These are phyloP conservation scores for Aspergillus oerlinghausenensis DNA, from an alignment of 2,329 filamentous ascomycete genomes.

Conservation along the genomic window DNA sequence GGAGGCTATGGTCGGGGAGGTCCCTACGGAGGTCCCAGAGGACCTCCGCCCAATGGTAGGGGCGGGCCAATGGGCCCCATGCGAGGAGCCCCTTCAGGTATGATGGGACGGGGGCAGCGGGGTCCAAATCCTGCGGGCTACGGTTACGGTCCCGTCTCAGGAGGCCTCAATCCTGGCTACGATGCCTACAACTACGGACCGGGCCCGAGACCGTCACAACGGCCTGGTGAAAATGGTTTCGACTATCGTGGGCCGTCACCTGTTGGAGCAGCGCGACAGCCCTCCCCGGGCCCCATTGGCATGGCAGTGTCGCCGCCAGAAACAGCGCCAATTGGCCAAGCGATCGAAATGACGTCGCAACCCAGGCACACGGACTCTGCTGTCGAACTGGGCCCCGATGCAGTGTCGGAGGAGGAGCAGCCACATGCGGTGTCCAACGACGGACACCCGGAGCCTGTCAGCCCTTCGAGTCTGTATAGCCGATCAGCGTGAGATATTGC, in stretches of 20 bases:
- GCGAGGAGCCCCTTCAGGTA: conserved; percentile 34
- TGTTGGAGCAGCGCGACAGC: conserved; percentile 21
- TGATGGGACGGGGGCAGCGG: conserved; percentile 40
- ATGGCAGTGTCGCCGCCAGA: conserved; percentile 33
- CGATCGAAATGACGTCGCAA: conserved; percentile 77
- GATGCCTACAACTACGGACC: conserved; percentile 32
- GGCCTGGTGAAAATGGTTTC: conserved; percentile 23
- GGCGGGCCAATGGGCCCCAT: conserved; percentile 36
- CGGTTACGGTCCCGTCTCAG: conserved; percentile 48
- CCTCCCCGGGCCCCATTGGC: conserved; percentile 30
- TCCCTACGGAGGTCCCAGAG: conserved; percentile 32
- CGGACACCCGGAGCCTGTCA: conserved; percentile 37
- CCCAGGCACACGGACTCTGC: conserved; percentile 40
- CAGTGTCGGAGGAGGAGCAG: conserved; percentile 14
- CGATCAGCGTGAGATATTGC: conserved; percentile 61
- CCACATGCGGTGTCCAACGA: conserved; percentile 26
- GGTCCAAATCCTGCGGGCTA: conserved; percentile 51
- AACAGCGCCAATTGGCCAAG: conserved; percentile 52
- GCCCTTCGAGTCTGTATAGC: conserved; percentile 69
- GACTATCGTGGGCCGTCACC: conserved; percentile 21
- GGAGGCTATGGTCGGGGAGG: conserved; percentile 43
- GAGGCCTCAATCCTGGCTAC: conserved; percentile 25
- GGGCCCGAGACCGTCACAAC: conserved; percentile 19
- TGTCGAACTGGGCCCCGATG: conserved; percentile 31
- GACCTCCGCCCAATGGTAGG: conserved; percentile 40